These are phyloP conservation scores for Bonia amplexicaulis DNA, from an alignment of 176 grass and related monocot genomes.

Conservation along the genomic window DNA sequence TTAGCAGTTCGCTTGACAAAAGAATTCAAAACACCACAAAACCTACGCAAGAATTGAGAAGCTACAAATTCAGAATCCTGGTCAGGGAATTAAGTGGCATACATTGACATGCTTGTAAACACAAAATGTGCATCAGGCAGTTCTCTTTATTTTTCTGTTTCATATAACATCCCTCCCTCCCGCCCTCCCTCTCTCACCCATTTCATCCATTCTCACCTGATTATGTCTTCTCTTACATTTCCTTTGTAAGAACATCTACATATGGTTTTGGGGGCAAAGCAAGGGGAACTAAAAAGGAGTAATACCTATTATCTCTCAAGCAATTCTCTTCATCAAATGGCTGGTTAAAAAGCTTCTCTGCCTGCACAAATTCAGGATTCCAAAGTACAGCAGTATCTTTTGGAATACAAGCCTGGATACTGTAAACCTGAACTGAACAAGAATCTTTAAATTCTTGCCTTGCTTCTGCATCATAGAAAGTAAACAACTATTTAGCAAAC, in stretches of 20 bases:
- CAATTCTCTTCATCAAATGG: slow-evolving; percentile 73
- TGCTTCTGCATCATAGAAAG: slow-evolving; percentile 41
- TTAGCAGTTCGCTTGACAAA: slow-evolving; percentile 58
- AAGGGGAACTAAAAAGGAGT: background rate
- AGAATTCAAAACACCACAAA: slow-evolving; percentile 81
- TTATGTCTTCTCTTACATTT: background rate
- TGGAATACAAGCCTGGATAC: slow-evolving; percentile 81
- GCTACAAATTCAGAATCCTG: slow-evolving; percentile 12
- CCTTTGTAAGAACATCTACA: background rate
- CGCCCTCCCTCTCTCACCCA: background rate
- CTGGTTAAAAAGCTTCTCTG: slow-evolving; percentile 81
- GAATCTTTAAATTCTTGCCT: slow-evolving; percentile 63
- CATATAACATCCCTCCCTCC: background rate
- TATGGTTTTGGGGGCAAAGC: background rate
- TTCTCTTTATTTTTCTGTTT: background rate
- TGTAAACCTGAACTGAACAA: slow-evolving; percentile 89
- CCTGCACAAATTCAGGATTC: slow-evolving; percentile 95
- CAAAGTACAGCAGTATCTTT: slow-evolving; percentile 87
- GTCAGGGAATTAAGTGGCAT: slow-evolving; percentile 5
- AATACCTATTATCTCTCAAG: slow-evolving; percentile 92
- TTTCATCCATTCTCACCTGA: background rate
- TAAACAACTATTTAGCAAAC: background rate
- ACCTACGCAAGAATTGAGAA: slow-evolving; percentile 49
- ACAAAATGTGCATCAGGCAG: background rate
- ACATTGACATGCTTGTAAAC: background rate